A percentile compares a stretch with the other conserved stretches of the same genome.
Evolutionary conservation across 129 eudicot genomes (phyloP).

Genomic region (Centaurea solstitialis): DNA sequence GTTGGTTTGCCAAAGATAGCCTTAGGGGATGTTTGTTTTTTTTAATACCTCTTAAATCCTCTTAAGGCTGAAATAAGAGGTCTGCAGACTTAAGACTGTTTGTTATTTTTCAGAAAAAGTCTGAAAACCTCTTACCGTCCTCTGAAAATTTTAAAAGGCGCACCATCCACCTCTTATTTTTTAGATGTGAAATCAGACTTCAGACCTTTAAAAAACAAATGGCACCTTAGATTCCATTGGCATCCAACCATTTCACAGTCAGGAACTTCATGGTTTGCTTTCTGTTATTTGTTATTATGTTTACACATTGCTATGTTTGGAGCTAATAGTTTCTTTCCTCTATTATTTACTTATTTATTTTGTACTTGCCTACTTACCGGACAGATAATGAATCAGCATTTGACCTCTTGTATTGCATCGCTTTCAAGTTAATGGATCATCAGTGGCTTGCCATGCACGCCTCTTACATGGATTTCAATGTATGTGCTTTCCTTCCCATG

Average conservation of each 20-base stretch:
- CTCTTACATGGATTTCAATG: constrained; percentile 99
- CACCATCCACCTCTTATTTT: too few species aligned
- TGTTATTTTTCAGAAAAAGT: too few species aligned
- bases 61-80: too few species aligned
- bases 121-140: too few species aligned
- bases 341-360: background rate
- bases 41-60: too few species aligned
- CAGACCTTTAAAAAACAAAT: too few species aligned
- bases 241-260: background rate
- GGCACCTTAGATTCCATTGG: background rate
- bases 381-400: constrained; percentile 89
- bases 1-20: background rate
- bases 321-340: background rate
- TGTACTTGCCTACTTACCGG: background rate
- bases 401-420: constrained; percentile 85
- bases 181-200: too few species aligned
- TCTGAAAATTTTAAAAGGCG: too few species aligned
- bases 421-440: constrained; percentile 90
- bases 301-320: background rate
- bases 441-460: constrained; percentile 98
- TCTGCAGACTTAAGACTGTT: too few species aligned
- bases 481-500: constrained; percentile 38
- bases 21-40: too few species aligned
- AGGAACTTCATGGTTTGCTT: background rate
- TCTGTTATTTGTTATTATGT: background rate